Conservation (phyloP, 441 rosid genomes). For the Daphne laureola region DNA sequence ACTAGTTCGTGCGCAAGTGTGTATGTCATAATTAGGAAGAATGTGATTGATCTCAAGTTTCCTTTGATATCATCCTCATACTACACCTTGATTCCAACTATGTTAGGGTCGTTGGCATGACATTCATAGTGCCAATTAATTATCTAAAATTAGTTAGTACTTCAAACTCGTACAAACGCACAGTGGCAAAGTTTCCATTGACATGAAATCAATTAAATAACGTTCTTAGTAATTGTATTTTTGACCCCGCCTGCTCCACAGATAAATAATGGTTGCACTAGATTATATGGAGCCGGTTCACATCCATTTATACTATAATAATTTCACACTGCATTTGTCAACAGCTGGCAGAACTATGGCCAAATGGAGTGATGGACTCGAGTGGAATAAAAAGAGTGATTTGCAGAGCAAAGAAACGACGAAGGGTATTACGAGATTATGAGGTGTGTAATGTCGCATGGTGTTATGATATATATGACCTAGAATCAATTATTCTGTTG, state of each 20-base stretch:
- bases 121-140: too few relatives aligned
- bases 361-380: slow-evolving; percentile 31
- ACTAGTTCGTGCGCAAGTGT: too few relatives aligned
- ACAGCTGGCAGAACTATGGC: slow-evolving; percentile 38
- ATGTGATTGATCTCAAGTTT: too few relatives aligned
- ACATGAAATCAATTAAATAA: background rate
- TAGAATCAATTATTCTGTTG: background rate
- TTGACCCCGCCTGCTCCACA: background rate
- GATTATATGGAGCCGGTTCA: background rate
- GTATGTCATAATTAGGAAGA: too few relatives aligned
- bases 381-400: slow-evolving; percentile 28
- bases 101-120: too few relatives aligned
- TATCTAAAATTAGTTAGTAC: too few relatives aligned
- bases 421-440: slow-evolving; percentile 17
- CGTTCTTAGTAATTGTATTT: background rate
- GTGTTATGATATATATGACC: too few relatives aligned
- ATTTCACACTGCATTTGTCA: background rate
- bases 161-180: too few relatives aligned
- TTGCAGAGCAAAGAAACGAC: slow-evolving; percentile 27
- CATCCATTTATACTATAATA: background rate
- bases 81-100: too few relatives aligned
- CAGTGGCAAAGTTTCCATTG: too few relatives aligned
- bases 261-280: too few relatives aligned
- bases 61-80: too few relatives aligned
- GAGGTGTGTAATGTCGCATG: slow-evolving; percentile 17